phyloP scores from a whole-genome alignment of 2,329 filamentous ascomycete genomes.

The Aspergillus ochraceus region DNA sequence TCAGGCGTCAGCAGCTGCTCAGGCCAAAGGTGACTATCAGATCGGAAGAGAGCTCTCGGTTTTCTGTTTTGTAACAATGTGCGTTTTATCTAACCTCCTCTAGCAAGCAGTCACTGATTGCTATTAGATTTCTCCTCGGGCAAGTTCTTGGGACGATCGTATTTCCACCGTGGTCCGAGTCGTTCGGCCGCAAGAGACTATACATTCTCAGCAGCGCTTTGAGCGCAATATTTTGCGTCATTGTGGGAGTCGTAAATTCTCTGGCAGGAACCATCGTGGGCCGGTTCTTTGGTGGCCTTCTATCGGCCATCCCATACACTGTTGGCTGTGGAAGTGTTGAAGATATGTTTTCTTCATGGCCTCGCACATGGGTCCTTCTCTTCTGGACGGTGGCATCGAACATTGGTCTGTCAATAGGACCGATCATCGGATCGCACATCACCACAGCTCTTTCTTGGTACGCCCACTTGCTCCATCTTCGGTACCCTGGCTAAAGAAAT shows the following conservation, averaged over 20 bases:
- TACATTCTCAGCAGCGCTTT: conserved; percentile 27
- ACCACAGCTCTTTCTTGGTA: conserved; percentile 37
- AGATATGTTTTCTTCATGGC: conserved; percentile 47
- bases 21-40: background rate
- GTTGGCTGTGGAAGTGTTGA: conserved; percentile 50
- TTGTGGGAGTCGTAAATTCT: conserved; percentile 36
- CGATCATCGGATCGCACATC: conserved; percentile 45
- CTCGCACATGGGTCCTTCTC: conserved; percentile 48
- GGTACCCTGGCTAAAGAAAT: no score
- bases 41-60: conserved; percentile 6
- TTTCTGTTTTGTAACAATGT: conserved; percentile 23
- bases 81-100: background rate
- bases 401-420: conserved; percentile 43
- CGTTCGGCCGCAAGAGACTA: conserved; percentile 33
- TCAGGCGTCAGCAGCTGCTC: background rate
- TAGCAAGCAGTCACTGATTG: background rate
- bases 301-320: conserved; percentile 49
- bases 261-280: conserved; percentile 37
- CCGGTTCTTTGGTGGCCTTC: conserved; percentile 43
- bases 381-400: conserved; percentile 44
- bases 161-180: conserved; percentile 33
- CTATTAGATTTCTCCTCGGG: conserved; percentile 26
- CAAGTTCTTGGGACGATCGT: conserved; percentile 30
- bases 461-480: conserved; percentile 9
- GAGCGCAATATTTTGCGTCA: conserved; percentile 28